These are phyloP conservation scores for Suaeda aralocaspica DNA, from an alignment of 148 eudicot species.

Conservation along the genomic window DNA sequence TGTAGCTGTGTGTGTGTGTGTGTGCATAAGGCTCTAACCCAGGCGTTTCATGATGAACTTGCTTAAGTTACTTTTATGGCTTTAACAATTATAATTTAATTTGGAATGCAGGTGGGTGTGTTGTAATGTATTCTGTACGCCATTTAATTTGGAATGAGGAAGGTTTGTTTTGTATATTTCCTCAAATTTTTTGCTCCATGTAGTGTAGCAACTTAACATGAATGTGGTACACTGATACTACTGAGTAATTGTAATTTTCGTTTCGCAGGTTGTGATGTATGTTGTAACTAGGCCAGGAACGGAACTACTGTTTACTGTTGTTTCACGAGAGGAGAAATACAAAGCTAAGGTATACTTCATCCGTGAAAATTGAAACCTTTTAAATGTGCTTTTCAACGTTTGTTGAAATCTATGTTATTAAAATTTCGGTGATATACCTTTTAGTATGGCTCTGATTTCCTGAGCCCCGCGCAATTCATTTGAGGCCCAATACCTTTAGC, in stretches of 20 bases:
- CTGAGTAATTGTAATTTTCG: no score
- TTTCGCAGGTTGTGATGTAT: no score
- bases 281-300: no score
- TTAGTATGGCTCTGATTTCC: neutral
- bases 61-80: slow-evolving; percentile 3
- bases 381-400: neutral
- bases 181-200: neutral
- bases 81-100: slow-evolving; percentile 3
- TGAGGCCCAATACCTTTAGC: neutral
- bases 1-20: no score
- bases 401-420: neutral
- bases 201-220: no score
- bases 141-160: slow-evolving; percentile 57
- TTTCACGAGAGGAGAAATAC: no score
- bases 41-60: neutral
- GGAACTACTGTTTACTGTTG: no score
- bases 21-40: neutral
- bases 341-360: no score
- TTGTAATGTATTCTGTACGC: neutral
- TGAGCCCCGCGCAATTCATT: neutral
- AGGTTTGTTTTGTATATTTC: slow-evolving; percentile 46
- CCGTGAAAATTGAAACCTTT: neutral
- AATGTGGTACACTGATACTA: no score
- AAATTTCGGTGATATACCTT: neutral
- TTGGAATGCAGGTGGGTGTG: neutral